A percentile compares a stretch with the other conserved stretches of the same genome.
Conservation (phyloP, 2,329 filamentous ascomycete genomes). For the Neonectria sp. region DNA sequence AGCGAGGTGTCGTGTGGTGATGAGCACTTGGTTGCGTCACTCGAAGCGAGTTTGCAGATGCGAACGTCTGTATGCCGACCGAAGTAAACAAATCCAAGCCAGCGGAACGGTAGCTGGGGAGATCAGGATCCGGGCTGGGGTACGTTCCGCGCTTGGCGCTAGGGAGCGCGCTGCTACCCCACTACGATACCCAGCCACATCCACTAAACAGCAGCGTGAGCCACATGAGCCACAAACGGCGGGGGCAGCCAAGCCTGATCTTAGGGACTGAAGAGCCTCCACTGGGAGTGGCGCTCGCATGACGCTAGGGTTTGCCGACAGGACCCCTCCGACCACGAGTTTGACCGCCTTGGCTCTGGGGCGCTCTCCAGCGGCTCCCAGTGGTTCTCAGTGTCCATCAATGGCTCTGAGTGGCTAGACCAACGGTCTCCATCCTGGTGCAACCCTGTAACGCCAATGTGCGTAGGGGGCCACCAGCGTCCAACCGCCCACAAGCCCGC, state of each 20-base stretch:
- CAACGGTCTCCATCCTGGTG: constrained; percentile 4
- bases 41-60: constrained; percentile 37
- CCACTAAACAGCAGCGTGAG: constrained; percentile 5
- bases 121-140: constrained; percentile 17
- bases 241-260: constrained; percentile 21
- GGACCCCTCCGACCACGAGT: constrained; percentile 30
- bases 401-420: constrained; percentile 18
- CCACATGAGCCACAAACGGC: constrained; percentile 35
- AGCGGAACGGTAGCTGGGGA: constrained; percentile 42
- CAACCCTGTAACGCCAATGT: constrained; percentile 15
- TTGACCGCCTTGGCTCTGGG: constrained; percentile 5
- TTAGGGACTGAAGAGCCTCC: not conserved
- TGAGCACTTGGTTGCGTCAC: constrained; percentile 36
- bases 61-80: constrained; percentile 29
- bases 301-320: constrained; percentile 40
- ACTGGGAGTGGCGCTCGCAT: constrained; percentile 41
- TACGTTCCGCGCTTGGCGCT: not conserved
- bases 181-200: constrained; percentile 20
- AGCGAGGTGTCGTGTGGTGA: constrained; percentile 26
- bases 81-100: constrained; percentile 46
- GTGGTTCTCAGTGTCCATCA: constrained; percentile 33
- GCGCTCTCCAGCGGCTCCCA: constrained; percentile 6
- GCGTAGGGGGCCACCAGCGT: constrained; percentile 15
- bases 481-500: constrained; percentile 25
- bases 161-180: not conserved